These are phyloP conservation scores for Hirsutella minnesotensis DNA, from an alignment of 2,329 filamentous ascomycete genomes.

Conservation along the genomic window DNA sequence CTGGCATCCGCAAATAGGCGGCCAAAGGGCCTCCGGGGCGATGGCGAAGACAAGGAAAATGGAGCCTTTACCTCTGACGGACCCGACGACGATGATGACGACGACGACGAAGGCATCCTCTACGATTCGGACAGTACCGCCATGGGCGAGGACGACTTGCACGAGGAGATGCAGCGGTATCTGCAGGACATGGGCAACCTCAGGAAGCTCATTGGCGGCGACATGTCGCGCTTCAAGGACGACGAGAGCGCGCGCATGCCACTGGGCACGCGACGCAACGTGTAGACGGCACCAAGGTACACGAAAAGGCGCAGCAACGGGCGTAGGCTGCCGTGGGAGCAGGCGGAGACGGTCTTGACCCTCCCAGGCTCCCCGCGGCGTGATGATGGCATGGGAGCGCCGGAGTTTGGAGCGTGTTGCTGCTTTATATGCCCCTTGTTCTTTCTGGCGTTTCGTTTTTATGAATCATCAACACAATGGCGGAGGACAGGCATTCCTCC, in stretches of 20 bases:
- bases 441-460: no score
- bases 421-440: no score
- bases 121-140: conserved; percentile 33
- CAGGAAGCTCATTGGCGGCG: conserved; percentile 54
- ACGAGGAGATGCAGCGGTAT: conserved; percentile 76
- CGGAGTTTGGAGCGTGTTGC: no score
- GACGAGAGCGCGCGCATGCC: conserved; percentile 44
- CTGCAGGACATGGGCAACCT: conserved; percentile 71
- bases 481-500: no score
- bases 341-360: no score
- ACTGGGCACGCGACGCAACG: conserved; percentile 31
- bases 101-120: conserved; percentile 49
- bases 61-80: background rate
- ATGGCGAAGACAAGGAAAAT: conserved; percentile 21
- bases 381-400: no score
- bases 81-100: conserved; percentile 31
- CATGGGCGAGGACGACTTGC: conserved; percentile 52
- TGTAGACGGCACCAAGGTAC: conserved; percentile 9
- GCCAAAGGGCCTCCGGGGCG: conserved; percentile 7
- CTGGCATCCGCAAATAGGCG: conserved; percentile 18
- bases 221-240: conserved; percentile 56
- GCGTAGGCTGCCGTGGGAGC: no score
- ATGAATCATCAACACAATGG: no score
- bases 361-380: no score
- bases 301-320: background rate